Evolutionary conservation across 306 rosid species (phyloP).

Genomic region (Elaeagnus macrophylla): DNA sequence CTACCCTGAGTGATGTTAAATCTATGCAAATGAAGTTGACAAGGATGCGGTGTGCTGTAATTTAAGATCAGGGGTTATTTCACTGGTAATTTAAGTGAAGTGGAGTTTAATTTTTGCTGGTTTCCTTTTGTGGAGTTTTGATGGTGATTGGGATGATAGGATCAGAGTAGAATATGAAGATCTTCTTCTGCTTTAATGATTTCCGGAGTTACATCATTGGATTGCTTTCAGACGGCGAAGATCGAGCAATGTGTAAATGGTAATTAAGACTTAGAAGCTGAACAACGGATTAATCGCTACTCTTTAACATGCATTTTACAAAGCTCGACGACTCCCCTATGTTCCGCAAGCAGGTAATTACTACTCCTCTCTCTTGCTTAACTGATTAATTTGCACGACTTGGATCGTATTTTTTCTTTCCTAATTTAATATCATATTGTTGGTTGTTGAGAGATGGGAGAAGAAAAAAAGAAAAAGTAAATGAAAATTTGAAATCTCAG

Average conservation of each 20-base stretch:
- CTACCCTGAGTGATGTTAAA: slow-evolving; percentile 10
- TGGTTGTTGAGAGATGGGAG: slow-evolving; percentile 4
- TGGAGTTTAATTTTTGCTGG: background rate
- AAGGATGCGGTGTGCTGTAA: slow-evolving; percentile 1
- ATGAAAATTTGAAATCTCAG: background rate
- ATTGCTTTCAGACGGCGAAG: slow-evolving; percentile 19
- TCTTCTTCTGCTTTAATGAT: slow-evolving; percentile 15
- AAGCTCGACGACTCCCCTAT: slow-evolving; percentile 99
- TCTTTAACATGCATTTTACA: slow-evolving; percentile 72
- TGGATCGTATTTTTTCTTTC: background rate
- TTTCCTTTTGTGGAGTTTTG: background rate
- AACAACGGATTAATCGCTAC: slow-evolving; percentile 4
- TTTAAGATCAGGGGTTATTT: too few relatives aligned
- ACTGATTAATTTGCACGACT: background rate
- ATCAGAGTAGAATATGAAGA: slow-evolving; percentile 29
- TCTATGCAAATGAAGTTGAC: slow-evolving; percentile 11
- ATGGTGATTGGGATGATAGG: slow-evolving; percentile 7
- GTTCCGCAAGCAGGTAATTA: slow-evolving; percentile 97
- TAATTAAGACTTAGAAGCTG: slow-evolving; percentile 5
- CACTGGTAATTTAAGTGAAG: background rate
- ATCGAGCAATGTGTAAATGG: slow-evolving; percentile 26
- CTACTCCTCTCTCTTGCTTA: background rate
- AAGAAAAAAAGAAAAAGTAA: background rate
- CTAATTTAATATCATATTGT: slow-evolving; percentile 1
- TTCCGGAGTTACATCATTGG: slow-evolving; percentile 15